phyloP scores from a whole-genome alignment of 106 monocot species.

The Allium cepa region DNA sequence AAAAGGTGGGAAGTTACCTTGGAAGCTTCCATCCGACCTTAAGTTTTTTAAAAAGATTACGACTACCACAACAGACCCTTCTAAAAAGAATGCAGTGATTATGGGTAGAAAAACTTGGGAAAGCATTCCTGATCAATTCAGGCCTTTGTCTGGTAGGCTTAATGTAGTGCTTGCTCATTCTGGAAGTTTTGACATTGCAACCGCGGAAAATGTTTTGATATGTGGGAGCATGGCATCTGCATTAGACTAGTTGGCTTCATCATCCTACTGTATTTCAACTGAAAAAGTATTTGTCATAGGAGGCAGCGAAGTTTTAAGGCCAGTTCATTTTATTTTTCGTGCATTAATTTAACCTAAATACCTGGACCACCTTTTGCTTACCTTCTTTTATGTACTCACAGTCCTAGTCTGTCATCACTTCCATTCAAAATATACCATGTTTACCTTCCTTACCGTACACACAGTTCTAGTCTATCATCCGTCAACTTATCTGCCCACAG shows the following conservation, averaged over 20 bases:
- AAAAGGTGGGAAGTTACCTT: conserved; percentile 77
- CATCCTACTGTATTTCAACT: conserved; percentile 78
- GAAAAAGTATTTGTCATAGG: conserved; percentile 95
- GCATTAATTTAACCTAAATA: no score
- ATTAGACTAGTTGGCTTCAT: conserved; percentile 56
- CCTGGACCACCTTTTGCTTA: no score
- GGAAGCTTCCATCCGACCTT: conserved; percentile 79
- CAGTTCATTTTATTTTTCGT: conserved; percentile 8
- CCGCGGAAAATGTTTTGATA: conserved; percentile 68
- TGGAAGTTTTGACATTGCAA: conserved; percentile 75
- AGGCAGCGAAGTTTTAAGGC: conserved; percentile 84
- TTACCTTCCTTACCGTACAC: no score
- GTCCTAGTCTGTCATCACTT: no score
- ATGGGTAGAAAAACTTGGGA: conserved; percentile 99
- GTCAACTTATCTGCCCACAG: no score
- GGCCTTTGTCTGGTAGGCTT: conserved; percentile 77
- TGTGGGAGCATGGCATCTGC: conserved; percentile 79
- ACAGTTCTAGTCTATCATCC: no score
- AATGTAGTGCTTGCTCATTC: conserved; percentile 92
- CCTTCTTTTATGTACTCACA: no score
- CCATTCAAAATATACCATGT: no score
- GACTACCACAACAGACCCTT: conserved; percentile 52
- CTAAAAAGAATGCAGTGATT: conserved; percentile 91
- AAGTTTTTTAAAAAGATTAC: conserved; percentile 90
- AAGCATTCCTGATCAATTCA: conserved; percentile 51